Base-by-base conservation (phyloP, 208 protist genomes). In the Histomonas meleagridis region DNA sequence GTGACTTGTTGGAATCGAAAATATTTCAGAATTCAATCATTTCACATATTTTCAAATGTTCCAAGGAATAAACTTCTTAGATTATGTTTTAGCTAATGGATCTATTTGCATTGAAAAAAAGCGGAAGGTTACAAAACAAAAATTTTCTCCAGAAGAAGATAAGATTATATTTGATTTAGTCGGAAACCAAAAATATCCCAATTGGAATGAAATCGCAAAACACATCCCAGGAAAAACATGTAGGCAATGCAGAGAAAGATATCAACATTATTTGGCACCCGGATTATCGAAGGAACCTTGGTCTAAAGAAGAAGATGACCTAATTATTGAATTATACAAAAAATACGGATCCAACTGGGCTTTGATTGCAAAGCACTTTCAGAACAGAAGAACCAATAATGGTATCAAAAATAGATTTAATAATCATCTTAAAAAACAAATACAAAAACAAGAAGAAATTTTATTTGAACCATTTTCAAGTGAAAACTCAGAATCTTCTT, bases 81-180 rank as follows among this genome's bases (percentile, higher is more conserved):
- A n/a, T n/a, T n/a, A n/a, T n/a, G n/a, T n/a, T n/a, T n/a, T n/a
- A n/a, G n/a, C n/a, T n/a, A n/a, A n/a, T n/a, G n/a, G n/a, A n/a
- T n/a, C n/a, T n/a, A n/a, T n/a, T n/a, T n/a, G n/a, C n/a, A n/a
- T n/a, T n/a, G n/a, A n/a, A n/a, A 65, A 65, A 28, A 65, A 65
- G 23, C 7, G 3, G 23, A 28, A 10, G n/a, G 23, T 26, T 5
- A 65, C 3, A 10, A 79, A 79, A 51, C 40, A 14, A 7, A 79
- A 79, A 26, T 79, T 79, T 40, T 51, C 70, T 51, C 70, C 70
- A n/a, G 70, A 79, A 79, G 70, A 79, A 46, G 70, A 79, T 79
- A 16, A 12, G 28, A 16, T n/a, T 10, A 1, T 79, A 3, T 23
- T 79, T 10, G 32, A 51, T 2, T 32, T 79, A 79, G 70, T 79